Evolutionary conservation across 371 early-diverging fungal genomes (phyloP), one percentile per base, ranked within the genome.

Genomic region (Mucor saturninus): DNA sequence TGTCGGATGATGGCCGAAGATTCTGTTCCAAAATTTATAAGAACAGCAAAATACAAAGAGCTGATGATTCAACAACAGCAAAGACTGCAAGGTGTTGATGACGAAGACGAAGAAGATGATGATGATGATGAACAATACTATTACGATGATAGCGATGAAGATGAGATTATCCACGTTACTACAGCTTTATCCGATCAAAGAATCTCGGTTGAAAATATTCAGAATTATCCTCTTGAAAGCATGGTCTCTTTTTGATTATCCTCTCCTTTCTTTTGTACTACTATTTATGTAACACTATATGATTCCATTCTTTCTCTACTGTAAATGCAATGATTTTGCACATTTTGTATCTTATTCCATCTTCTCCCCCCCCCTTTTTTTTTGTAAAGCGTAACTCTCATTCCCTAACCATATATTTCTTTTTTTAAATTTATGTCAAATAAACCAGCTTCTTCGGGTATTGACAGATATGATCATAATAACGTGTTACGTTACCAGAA

Each of bases 1-100:
- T 92, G 88, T 71, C 70, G 83, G 15, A 77, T 92, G 31, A 88
- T 90, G 89, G 89, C 92, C 13, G 85, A 86, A 21, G 92, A 92
- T 56, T 90, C 91, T 3, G 85, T 90, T 9, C 91, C 92, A 2
- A 92, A 90, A 69, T 92, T 90, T 67, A 75, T 85, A 10, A 85
- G 79, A 60, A 90, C 92, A 8, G 74, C 81, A 26, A 76, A 75
- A 64, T 92, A 92, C 62, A 71, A 66, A 10, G 61, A 75, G 35
- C 49, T 77, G 8, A 26, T 75, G 14, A 54, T 30, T 28, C 50
- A 69, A n/a, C 49, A 55, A 40, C 31, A 63, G 13, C 15, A 54
- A 11, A 45, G 32, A 26, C 28, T 49, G 14, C 11, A 56, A 26
- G 42, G 28, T 39, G 48, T 51, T 14, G 67, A 57, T 10, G 29